Evolutionary conservation across 129 eudicot genomes (phyloP), one percentile per base, ranked within the genome.

Genomic region (Helianthus tuberosus): DNA sequence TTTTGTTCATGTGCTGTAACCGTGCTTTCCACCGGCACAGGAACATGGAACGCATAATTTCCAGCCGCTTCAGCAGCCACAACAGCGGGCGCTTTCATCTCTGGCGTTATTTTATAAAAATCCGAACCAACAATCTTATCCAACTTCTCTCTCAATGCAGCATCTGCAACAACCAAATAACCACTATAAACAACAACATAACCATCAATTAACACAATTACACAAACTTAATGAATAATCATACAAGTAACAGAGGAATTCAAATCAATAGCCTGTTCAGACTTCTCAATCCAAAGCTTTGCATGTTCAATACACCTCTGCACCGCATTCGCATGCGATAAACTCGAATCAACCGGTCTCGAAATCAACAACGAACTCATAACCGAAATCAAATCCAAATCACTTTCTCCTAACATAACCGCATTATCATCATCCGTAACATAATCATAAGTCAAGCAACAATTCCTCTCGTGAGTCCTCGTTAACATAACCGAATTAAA

Each of bases 371-470:
- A 35, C 1, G 84, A 82, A 4, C 96, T 81, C 76, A 95, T 79
- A 70, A 27, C 35, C 1, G 91, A 79, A 52, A 93, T 86, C 89
- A 83, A 79, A 66, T 93, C 96, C 91, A 93, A 83, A 66, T 93
- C 98, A 60, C 66, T 58, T 77, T 93, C 98, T 11, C 75, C 83
- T 8, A 93, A 59, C 69, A 82, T 67, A 47, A 90, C 96, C 23
- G 78, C 77, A 17, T 81, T 81, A 12, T 88, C 96, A 72, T 91
- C 97, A 47, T 94, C 98, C 0, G 98, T 83, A 0, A 90, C 97
- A 61, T 83, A 86, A 67, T 94, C 98, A n/a, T 94, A 94, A 13
- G 88, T 81, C 74, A 94, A 81, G 73, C 97, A 94, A 64, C 97
- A 94, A 4, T 75, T 81, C 71, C 99, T 78, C 83, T 95, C 99